A percentile compares a stretch with the other conserved stretches of the same genome.
Conservation (phyloP, 2,329 filamentous ascomycete species). For the Paramyrothecium roridum region DNA sequence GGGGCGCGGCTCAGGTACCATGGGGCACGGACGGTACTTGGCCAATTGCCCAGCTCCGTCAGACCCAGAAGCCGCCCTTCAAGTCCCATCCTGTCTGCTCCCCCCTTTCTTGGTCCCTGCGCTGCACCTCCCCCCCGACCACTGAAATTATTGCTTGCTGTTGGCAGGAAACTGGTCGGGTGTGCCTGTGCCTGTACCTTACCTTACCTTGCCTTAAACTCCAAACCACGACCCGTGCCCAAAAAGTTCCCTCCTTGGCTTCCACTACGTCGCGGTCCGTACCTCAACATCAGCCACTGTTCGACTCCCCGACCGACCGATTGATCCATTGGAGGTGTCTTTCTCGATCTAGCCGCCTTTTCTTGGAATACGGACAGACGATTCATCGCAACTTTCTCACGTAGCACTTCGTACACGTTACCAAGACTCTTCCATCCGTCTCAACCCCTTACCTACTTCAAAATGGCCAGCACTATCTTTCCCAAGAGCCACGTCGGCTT, state of each 20-base stretch:
- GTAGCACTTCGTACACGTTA: conserved; percentile 9
- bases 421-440: conserved; percentile 26
- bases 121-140: conserved; percentile 28
- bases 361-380: conserved; percentile 29
- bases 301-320: not conserved
- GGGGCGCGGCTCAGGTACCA: conserved; percentile 10
- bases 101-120: conserved; percentile 41
- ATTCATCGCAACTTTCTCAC: conserved; percentile 14
- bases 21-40: conserved; percentile 20
- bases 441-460: conserved; percentile 22
- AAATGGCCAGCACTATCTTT: conserved; percentile 66
- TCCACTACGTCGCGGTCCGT: not conserved
- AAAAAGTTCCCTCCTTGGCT: conserved; percentile 29
- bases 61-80: conserved; percentile 7
- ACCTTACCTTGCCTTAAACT: not conserved
- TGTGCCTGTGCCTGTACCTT: not conserved
- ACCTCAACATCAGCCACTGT: not conserved
- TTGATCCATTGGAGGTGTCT: not conserved
- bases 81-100: conserved; percentile 19
- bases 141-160: conserved; percentile 49
- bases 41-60: conserved; percentile 25
- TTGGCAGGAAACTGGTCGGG: conserved; percentile 25
- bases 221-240: conserved; percentile 17
- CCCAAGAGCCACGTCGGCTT: conserved; percentile 99
- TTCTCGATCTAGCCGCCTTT: conserved; percentile 5